Evolutionary conservation across 1,284 basidiomycete species (phyloP), one percentile per base, ranked within the genome.

Genomic region (Pulchroboletus neoregius): DNA sequence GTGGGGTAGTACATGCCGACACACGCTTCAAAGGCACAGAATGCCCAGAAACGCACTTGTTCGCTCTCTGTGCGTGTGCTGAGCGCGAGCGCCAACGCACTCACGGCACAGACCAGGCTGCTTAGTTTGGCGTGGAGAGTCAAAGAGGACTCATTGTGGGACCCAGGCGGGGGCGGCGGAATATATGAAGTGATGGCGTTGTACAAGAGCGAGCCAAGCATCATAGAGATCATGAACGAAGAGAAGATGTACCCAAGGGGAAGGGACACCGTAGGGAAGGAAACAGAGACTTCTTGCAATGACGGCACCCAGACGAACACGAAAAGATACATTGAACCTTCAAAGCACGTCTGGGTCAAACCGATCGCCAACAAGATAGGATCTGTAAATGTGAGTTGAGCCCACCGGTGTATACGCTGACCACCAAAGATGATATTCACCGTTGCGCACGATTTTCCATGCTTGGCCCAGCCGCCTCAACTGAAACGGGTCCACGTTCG

Each of bases 301-400:
- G 79, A 73, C 1, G 85, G 84, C 0, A 88, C 86, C 85, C 85
- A 88, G 51, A 84, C 72, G 68, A 88, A 88, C 54, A 88, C 86
- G 65, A 87, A 88, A 48, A 88, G 75, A 63, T 88, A 88, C 84
- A 88, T 85, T 6, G 82, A 85, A 1, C 85, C 85, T 58, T 88
- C 85, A 58, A 87, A 88, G 61, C 82, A 84, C 1, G 85, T 87
- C 61, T 87, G 85, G 0, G 80, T 81, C 43, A 86, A 67, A 12
- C 84, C 82, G n/a, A 88, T 74, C n/a, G 76, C 74, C 47, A 86
- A 66, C 12, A 88, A 71, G 20, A 77, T 61, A 1, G 77, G 73
- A 58, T 87, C 85, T 66, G 35, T 11, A 50, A 33, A 24, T 2
- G 18, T 24, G 16, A 6, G 1, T 34, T n/a, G 23, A 24, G n/a